These are phyloP conservation scores for Saturnispora halmiae DNA, from an alignment of 805 yeast genomes.

Conservation along the genomic window DNA sequence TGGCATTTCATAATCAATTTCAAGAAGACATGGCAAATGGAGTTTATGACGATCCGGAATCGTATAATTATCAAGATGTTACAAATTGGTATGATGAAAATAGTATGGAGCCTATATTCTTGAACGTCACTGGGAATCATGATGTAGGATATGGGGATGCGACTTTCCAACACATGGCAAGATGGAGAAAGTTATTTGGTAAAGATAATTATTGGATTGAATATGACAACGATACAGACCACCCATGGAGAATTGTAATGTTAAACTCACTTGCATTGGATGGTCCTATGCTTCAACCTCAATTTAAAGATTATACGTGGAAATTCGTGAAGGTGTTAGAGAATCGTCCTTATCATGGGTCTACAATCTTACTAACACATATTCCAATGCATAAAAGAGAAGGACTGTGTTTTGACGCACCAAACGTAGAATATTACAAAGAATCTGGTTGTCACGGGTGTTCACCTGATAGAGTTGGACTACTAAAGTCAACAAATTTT, in stretches of 20 bases:
- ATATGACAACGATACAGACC: constrained; percentile 50
- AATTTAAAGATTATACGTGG: constrained; percentile 59
- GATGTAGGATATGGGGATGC: constrained; percentile 97
- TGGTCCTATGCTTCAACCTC: constrained; percentile 79
- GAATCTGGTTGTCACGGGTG: constrained; percentile 37
- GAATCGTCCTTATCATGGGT: constrained; percentile 53
- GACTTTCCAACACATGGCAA: constrained; percentile 79
- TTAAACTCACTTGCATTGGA: constrained; percentile 76
- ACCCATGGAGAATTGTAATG: constrained; percentile 86
- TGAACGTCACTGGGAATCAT: constrained; percentile 89
- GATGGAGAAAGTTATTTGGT: constrained; percentile 71
- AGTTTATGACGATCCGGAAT: constrained; percentile 19
- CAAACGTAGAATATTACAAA: constrained; percentile 53
- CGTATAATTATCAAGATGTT: constrained; percentile 48
- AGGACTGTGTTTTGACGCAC: constrained; percentile 86
- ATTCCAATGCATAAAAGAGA: constrained; percentile 77
- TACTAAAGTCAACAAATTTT: constrained; percentile 80
- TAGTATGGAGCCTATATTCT: constrained; percentile 52
- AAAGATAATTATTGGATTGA: constrained; percentile 76
- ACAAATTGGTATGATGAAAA: constrained; percentile 49
- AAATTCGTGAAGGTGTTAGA: constrained; percentile 57
- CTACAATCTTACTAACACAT: constrained; percentile 79
- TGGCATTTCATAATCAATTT: constrained; percentile 31
- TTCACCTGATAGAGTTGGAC: constrained; percentile 62
- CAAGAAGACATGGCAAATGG: constrained; percentile 27